A percentile compares a stretch with the other conserved stretches of the same genome.
Evolutionary conservation across 352 stramenopile genomes (phyloP).

Genomic region (Globisporangium orthogonon): DNA sequence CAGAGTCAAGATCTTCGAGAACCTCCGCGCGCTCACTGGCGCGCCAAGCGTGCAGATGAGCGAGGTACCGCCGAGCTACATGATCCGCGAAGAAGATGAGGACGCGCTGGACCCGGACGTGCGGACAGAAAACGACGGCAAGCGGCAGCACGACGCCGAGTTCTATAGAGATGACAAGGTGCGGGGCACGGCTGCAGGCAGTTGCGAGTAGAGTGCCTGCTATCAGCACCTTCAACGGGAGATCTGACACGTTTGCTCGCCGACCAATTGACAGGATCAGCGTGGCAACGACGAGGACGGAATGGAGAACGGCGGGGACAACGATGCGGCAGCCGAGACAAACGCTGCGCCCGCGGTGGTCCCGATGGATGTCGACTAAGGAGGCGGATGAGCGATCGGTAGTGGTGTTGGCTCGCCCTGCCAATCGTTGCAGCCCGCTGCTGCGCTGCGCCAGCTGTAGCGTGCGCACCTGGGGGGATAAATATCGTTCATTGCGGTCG

Average conservation of each 20-base stretch:
- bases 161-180: constrained; percentile 83
- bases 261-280: constrained; percentile 26
- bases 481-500: constrained; percentile 5
- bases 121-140: constrained; percentile 65
- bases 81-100: constrained; percentile 79
- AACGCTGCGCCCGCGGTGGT: constrained; percentile 59
- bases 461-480: neutral
- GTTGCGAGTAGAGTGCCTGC: no score
- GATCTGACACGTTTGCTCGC: no score
- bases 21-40: constrained; percentile 62
- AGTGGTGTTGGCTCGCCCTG: neutral
- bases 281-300: constrained; percentile 42
- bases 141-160: constrained; percentile 71
- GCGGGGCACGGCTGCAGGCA: neutral
- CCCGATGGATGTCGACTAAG: constrained; percentile 71
- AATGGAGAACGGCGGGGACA: constrained; percentile 16
- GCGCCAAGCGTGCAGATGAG: constrained; percentile 82
- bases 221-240: neutral
- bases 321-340: constrained; percentile 23
- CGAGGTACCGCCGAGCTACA: constrained; percentile 56
- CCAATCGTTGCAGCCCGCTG: no score
- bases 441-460: neutral
- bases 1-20: constrained; percentile 83
- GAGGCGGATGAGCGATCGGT: neutral
- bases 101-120: constrained; percentile 57